These are phyloP conservation scores for Microdochium nivale DNA, from an alignment of 2,329 filamentous ascomycete genomes.

Conservation along the genomic window DNA sequence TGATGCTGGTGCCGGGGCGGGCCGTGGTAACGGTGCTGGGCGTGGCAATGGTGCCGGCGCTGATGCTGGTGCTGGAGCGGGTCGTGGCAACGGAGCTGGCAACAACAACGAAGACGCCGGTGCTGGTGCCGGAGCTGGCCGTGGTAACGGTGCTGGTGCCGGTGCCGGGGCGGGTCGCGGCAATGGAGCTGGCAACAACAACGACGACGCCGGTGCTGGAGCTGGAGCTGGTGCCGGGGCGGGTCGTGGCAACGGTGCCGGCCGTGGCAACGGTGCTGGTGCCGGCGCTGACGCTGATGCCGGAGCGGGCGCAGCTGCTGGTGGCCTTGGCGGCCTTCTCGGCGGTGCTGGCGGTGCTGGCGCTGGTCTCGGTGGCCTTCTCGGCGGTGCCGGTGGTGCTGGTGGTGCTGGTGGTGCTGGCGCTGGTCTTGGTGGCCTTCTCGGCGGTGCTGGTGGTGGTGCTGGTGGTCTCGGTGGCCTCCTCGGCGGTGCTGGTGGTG, in stretches of 20 bases:
- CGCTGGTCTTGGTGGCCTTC: neutral
- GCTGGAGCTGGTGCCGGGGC: neutral
- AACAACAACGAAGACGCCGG: constrained; percentile 3
- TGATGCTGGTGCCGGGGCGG: constrained; percentile 4
- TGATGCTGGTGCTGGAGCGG: neutral
- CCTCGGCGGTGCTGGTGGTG: too few species aligned
- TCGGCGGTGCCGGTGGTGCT: too few species aligned
- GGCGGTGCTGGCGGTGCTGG: neutral
- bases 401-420: neutral
- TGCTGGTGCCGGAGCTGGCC: constrained; percentile 1
- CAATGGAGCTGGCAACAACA: too few species aligned
- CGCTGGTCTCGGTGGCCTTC: neutral
- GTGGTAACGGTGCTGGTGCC: neutral
- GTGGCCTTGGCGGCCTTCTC: neutral
- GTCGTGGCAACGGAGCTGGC: neutral
- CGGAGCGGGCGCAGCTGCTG: constrained; percentile 4
- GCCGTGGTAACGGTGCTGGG: neutral
- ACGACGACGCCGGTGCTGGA: too few species aligned
- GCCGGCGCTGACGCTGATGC: neutral
- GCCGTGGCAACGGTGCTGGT: neutral
- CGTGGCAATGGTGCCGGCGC: neutral
- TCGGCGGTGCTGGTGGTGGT: too few species aligned
- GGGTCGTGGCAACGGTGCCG: neutral
- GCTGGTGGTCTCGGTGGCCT: neutral
- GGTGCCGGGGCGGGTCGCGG: neutral